Conservation (phyloP, 2,329 filamentous ascomycete species). For the Nigrospora oryzae region DNA sequence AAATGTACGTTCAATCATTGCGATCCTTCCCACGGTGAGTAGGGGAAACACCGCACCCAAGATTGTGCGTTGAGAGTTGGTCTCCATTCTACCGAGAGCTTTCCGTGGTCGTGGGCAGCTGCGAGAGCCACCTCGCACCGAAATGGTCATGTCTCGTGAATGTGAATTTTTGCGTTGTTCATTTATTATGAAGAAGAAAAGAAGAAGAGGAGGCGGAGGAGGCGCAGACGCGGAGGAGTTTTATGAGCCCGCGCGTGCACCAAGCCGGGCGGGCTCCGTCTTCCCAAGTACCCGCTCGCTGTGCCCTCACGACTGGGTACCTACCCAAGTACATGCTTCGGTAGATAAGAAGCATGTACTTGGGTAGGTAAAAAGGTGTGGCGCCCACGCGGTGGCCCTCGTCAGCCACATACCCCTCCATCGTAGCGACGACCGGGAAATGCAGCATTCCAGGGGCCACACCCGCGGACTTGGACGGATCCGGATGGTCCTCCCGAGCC, state of each 20-base stretch:
- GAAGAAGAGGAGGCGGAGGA: constrained; percentile 11
- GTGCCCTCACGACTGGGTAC: no score
- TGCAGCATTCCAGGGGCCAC: no score
- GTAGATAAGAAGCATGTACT: no score
- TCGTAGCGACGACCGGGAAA: no score
- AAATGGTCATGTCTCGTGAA: constrained; percentile 33
- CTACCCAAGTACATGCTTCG: no score
- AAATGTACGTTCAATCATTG: constrained; percentile 52
- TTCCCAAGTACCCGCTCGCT: no score
- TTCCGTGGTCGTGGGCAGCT: constrained; percentile 40
- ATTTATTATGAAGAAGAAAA: constrained; percentile 25
- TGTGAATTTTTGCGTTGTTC: constrained; percentile 41
- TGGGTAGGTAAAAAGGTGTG: no score
- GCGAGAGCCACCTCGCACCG: constrained; percentile 37
- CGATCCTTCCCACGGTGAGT: constrained; percentile 41
- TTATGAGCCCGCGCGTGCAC: background rate
- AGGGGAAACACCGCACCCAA: constrained; percentile 50
- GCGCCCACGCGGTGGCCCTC: no score
- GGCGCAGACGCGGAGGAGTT: background rate
- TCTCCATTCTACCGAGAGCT: constrained; percentile 43
- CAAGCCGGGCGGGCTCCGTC: no score
- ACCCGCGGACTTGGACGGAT: no score
- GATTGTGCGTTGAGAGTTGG: constrained; percentile 42
- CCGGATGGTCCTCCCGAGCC: no score
- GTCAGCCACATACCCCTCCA: no score